A percentile compares a stretch with the other conserved stretches of the same genome.
These are phyloP conservation scores for Skeletonema costatum DNA, from an alignment of 108 stramenopile genomes.

Conservation along the genomic window DNA sequence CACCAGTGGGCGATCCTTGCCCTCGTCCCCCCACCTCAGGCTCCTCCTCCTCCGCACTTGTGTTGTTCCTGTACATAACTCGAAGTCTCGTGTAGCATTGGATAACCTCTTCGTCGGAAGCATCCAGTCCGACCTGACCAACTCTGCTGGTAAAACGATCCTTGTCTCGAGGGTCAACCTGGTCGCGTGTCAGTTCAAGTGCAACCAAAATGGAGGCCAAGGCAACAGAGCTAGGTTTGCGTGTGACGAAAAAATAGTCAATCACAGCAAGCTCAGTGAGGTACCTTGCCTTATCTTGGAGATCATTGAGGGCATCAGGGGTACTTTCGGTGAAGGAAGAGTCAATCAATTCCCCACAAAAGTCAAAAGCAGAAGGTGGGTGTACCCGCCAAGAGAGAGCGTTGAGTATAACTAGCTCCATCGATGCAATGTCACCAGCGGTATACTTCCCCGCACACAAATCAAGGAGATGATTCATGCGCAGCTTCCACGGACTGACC, in stretches of 20 bases:
- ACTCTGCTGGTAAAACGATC: not conserved
- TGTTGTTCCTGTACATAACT: not conserved
- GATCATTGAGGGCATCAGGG: not conserved
- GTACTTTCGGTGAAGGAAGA: conserved; percentile 31
- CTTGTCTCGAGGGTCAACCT: not conserved
- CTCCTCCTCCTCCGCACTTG: not conserved
- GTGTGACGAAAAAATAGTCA: conserved; percentile 62
- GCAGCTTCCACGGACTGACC: conserved; percentile 38
- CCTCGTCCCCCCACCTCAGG: not conserved
- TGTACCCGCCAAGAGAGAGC: conserved; percentile 53
- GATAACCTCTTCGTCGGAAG: not conserved
- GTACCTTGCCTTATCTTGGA: conserved; percentile 54
- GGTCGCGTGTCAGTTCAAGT: not conserved
- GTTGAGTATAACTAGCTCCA: conserved; percentile 57
- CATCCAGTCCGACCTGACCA: not conserved
- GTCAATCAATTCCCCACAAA: conserved; percentile 51
- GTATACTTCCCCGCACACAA: conserved; percentile 11
- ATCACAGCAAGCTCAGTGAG: conserved; percentile 62
- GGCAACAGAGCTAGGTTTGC: conserved; percentile 40
- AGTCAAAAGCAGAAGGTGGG: conserved; percentile 56
- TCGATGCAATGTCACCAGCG: conserved; percentile 8
- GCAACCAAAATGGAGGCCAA: not conserved
- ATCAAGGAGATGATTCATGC: conserved; percentile 51
- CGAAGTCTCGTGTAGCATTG: not conserved
- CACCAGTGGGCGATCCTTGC: not conserved